Percentiles rank a stretch among this genome's conserved stretches.
These are phyloP conservation scores for Stevia rebaudiana DNA, from an alignment of 140 eudicot species.

Conservation along the genomic window DNA sequence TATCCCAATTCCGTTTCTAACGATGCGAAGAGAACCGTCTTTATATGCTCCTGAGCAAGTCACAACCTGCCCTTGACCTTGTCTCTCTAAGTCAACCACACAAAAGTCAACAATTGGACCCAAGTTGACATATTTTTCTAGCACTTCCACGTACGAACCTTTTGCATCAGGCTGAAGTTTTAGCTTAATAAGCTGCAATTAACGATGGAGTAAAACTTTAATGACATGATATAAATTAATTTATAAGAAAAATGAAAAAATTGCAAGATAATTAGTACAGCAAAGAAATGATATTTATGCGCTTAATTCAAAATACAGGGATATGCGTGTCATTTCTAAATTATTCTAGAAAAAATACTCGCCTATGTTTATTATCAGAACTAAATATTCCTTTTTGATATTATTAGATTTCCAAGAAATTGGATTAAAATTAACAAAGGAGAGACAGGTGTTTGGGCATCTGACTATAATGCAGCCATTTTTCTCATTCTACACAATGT, in stretches of 20 bases:
- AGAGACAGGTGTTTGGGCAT: background rate
- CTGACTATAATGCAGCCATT: background rate
- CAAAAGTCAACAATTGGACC: constrained; percentile 97
- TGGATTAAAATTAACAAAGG: background rate
- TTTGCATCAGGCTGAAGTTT: constrained; percentile 86
- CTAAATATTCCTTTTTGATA: background rate
- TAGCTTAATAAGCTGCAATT: constrained; percentile 75
- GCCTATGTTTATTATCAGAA: background rate
- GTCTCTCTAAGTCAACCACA: constrained; percentile 95
- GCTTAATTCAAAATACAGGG: too few relatives aligned
- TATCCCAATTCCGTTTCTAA: constrained; percentile 94
- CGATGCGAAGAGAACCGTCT: constrained; percentile 95
- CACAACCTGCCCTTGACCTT: constrained; percentile 99
- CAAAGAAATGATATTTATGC: background rate
- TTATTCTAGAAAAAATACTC: background rate
- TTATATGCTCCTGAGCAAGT: constrained; percentile 99
- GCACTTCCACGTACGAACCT: constrained; percentile 93
- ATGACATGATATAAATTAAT: background rate
- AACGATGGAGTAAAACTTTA: background rate
- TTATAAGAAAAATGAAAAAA: background rate
- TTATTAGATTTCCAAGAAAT: background rate
- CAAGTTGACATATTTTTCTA: constrained; percentile 87
- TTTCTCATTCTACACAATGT: background rate
- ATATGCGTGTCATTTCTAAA: background rate
- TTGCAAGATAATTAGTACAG: background rate